Evolutionary conservation across 345 rosid genomes (phyloP).

Genomic region (Brassica incana): DNA sequence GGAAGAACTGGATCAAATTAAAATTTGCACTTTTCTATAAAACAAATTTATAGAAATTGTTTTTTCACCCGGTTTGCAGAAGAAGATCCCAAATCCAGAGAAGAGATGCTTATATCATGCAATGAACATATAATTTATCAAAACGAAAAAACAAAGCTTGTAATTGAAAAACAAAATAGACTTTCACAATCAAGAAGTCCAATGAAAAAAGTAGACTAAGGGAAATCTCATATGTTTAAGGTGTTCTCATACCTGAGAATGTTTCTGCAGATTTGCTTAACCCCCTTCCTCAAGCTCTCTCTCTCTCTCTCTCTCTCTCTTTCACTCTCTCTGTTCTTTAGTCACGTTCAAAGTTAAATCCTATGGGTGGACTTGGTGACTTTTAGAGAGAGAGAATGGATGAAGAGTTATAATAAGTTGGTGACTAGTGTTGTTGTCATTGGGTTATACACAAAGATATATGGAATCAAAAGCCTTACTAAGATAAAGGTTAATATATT

Average conservation of each 20-base stretch:
- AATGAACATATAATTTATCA: constrained; percentile 22
- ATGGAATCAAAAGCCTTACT: constrained; percentile 6
- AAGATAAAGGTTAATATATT: constrained; percentile 10
- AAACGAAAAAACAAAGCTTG: constrained; percentile 4
- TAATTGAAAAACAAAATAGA: not conserved
- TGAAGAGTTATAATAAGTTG: constrained; percentile 33
- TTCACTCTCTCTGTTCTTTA: not conserved
- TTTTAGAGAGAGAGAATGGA: constrained; percentile 35
- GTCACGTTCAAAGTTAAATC: constrained; percentile 32
- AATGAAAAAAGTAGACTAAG: not conserved
- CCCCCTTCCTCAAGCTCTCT: constrained; percentile 26
- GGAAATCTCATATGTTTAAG: constrained; percentile 4
- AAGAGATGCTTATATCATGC: constrained; percentile 32
- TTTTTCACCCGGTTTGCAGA: not conserved
- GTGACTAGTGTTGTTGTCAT: constrained; percentile 35
- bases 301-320: not conserved
- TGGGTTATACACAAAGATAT: constrained; percentile 30
- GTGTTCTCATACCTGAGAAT: constrained; percentile 31
- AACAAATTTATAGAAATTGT: not conserved
- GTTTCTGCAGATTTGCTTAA: constrained; percentile 41
- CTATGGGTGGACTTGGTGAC: constrained; percentile 21
- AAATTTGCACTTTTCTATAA: constrained; percentile 12
- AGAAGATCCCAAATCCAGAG: constrained; percentile 23
- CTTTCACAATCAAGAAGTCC: constrained; percentile 20
- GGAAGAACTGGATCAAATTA: constrained; percentile 25